Conservation (phyloP, 2,329 filamentous ascomycete genomes). For the Trichoderma cornu-damae region DNA sequence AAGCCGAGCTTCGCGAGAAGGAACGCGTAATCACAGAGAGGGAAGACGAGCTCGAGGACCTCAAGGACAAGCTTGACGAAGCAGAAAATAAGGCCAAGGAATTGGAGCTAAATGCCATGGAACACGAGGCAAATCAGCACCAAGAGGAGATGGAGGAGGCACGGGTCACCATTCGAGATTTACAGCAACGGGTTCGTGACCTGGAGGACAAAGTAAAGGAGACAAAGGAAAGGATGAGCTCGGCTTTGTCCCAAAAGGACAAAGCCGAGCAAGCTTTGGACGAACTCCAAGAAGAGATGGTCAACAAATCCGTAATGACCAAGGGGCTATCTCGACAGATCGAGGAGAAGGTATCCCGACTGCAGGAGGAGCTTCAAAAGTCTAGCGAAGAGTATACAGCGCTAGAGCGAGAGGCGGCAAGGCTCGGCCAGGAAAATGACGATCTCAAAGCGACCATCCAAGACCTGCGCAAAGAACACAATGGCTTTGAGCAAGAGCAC, state of each 20-base stretch:
- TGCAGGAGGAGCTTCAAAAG: conserved; percentile 61
- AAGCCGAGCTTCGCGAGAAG: conserved; percentile 70
- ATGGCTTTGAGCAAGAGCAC: too few species aligned
- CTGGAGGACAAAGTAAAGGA: conserved; percentile 52
- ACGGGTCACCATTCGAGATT: conserved; percentile 53
- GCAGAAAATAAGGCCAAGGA: conserved; percentile 56
- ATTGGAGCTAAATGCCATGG: conserved; percentile 45
- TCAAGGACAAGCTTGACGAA: conserved; percentile 52
- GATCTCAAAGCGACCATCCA: conserved; percentile 42
- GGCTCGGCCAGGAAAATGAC: conserved; percentile 44
- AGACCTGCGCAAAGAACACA: conserved; percentile 35
- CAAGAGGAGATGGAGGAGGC: conserved; percentile 52
- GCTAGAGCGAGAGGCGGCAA: conserved; percentile 48
- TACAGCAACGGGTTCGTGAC: conserved; percentile 51
- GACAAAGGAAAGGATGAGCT: conserved; percentile 49
- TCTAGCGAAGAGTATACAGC: conserved; percentile 44
- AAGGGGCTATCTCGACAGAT: conserved; percentile 70
- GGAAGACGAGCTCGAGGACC: conserved; percentile 67
- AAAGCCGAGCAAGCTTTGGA: conserved; percentile 56
- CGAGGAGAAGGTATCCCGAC: conserved; percentile 61
- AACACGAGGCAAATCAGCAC: conserved; percentile 52
- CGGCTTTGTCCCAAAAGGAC: conserved; percentile 50
- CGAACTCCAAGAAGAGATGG: conserved; percentile 69
- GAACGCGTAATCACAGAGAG: conserved; percentile 67
- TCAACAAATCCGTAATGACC: conserved; percentile 71